phyloP scores from a whole-genome alignment of 768 basidiomycete species.

The Mycena alexandri region DNA sequence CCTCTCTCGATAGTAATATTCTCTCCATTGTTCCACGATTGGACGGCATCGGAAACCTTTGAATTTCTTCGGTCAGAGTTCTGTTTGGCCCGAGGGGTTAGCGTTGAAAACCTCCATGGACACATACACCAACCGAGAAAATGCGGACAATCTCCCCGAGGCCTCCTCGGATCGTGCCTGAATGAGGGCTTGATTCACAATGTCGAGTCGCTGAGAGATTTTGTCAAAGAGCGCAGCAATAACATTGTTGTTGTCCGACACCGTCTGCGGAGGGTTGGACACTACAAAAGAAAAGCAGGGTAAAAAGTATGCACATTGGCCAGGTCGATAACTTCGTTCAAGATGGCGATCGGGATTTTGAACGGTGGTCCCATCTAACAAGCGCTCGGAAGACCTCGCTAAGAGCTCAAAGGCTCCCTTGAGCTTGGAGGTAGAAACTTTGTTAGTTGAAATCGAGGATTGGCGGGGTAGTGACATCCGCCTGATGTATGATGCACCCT shows the following conservation, averaged over 20 bases:
- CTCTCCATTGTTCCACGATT: not conserved
- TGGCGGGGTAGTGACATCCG: too few species aligned
- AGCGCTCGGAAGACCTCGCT: constrained; percentile 26
- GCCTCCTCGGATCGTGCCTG: not conserved
- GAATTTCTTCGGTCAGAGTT: not conserved
- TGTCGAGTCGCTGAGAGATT: not conserved
- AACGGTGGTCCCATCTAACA: constrained; percentile 29
- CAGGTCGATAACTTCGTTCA: constrained; percentile 29
- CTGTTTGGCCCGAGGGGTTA: not conserved
- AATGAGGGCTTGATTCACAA: not conserved
- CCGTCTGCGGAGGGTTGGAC: not conserved
- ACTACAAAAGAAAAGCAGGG: too few species aligned
- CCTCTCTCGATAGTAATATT: constrained; percentile 31
- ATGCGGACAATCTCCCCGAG: not conserved
- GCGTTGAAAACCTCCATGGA: not conserved
- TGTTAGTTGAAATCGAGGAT: too few species aligned
- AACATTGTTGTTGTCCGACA: not conserved
- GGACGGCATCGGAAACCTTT: not conserved
- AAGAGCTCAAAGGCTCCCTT: not conserved
- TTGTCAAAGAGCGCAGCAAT: not conserved
- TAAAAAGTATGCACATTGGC: constrained; percentile 23
- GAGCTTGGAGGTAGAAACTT: not conserved
- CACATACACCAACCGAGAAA: not conserved
- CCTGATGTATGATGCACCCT: too few species aligned
- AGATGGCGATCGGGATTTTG: constrained; percentile 29